phyloP scores from a whole-genome alignment of 2,329 filamentous ascomycete species.

The Ceratocystiopsis minuta region DNA sequence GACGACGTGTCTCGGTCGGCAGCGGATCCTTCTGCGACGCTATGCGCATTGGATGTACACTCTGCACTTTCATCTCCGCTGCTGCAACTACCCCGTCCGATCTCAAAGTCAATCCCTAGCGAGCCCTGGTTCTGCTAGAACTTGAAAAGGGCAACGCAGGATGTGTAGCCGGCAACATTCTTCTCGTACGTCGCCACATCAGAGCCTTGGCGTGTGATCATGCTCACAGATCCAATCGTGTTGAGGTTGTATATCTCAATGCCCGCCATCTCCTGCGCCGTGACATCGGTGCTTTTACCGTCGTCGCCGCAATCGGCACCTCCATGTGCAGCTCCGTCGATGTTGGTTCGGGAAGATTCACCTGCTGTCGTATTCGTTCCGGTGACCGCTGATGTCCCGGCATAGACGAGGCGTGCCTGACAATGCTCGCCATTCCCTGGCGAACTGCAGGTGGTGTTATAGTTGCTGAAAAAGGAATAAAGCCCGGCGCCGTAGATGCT shows the following conservation, averaged over 20 bases:
- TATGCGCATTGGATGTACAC: too few species aligned
- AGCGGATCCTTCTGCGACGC: too few species aligned
- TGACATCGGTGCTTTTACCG: too few species aligned
- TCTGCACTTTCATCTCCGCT: too few species aligned
- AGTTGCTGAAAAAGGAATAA: slow-evolving; percentile 43
- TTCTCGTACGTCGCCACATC: slow-evolving; percentile 9
- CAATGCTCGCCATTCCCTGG: slow-evolving; percentile 20
- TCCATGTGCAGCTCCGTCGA: background rate
- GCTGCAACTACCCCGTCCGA: background rate
- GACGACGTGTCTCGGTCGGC: background rate
- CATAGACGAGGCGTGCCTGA: slow-evolving; percentile 21
- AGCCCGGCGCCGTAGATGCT: slow-evolving; percentile 40
- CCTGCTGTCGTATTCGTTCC: too few species aligned
- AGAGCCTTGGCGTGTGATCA: slow-evolving; percentile 7
- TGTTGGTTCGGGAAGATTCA: background rate
- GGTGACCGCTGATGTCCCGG: slow-evolving; percentile 12
- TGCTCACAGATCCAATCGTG: slow-evolving; percentile 20
- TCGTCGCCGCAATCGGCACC: too few species aligned
- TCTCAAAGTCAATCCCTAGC: background rate
- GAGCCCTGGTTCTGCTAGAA: slow-evolving; percentile 7
- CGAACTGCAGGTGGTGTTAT: slow-evolving; percentile 25
- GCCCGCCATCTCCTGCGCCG: background rate
- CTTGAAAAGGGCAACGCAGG: slow-evolving; percentile 12
- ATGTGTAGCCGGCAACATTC: slow-evolving; percentile 11
- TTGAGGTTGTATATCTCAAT: slow-evolving; percentile 25